Conservation (phyloP, 2,329 filamentous ascomycete genomes). For the Elsinoe australis region DNA sequence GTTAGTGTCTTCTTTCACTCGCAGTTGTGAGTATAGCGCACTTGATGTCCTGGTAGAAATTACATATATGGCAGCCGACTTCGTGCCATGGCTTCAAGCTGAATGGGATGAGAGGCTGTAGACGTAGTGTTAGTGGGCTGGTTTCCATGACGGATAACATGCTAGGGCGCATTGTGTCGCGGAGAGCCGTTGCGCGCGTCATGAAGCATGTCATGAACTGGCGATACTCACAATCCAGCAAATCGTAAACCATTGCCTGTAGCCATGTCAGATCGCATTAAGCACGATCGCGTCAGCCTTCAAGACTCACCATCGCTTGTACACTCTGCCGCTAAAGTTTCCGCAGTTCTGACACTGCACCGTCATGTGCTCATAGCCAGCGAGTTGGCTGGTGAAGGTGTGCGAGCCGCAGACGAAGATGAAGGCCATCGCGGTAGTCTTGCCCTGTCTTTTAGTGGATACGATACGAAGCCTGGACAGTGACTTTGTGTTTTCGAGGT, state of each 20-base stretch:
- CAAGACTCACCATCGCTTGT: constrained; percentile 37
- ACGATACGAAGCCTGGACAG: neutral
- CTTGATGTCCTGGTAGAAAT: constrained; percentile 58
- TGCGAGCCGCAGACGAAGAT: constrained; percentile 46
- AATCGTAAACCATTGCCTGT: constrained; percentile 63
- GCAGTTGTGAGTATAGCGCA: constrained; percentile 19
- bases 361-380: constrained; percentile 43
- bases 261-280: neutral
- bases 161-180: too few species aligned
- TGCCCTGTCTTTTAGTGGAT: neutral
- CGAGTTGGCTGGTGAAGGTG: constrained; percentile 40
- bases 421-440: constrained; percentile 35
- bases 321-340: constrained; percentile 40
- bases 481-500: neutral
- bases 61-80: constrained; percentile 66
- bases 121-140: too few species aligned
- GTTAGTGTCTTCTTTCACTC: neutral
- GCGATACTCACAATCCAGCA: constrained; percentile 55
- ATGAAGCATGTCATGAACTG: neutral
- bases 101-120: constrained; percentile 62
- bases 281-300: constrained; percentile 2
- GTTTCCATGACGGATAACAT: too few species aligned
- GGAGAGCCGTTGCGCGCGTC: constrained; percentile 16
- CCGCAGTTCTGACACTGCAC: constrained; percentile 48
- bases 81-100: constrained; percentile 50